Base-by-base conservation (phyloP, 495 filamentous ascomycete species). In the Daldinia decipiens region DNA sequence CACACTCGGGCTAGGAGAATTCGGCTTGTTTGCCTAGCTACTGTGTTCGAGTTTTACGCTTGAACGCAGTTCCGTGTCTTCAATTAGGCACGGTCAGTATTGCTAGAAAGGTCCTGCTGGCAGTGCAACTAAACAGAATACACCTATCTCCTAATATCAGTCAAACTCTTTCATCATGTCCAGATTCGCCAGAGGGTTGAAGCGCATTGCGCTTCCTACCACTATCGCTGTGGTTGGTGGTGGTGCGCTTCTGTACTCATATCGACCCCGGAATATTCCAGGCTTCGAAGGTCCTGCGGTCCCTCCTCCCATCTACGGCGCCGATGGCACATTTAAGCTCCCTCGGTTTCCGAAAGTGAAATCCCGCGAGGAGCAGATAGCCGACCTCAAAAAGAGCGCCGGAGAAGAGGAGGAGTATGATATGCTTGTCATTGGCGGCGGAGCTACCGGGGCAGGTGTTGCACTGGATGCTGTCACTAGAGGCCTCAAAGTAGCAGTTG, bases 391-490 rank as follows among this genome's bases (percentile, higher is more conserved):
- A 74, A 81, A 80, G 76, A 80, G 85, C 62, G 75, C 72, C 21
- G 57, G 53, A 32, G 66, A 76, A 17, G 81, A 82, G 5, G 81
- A 83, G 36, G 82, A 84, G 36, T 98, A 99, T 79, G 95, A 98
- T 79, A 81, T 99, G 59, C 79, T 98, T 52, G 84, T 99, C 36
- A 96, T 98, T 77, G 95, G 95, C 55, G 94, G 88, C 62, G 95
- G 95, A 61, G 95, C 95, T 31, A 99, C 95, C 4, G 95, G 95
- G 6, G 87, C 92, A 34, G 95, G 95, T 43, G 93, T 98, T 74
- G 95, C 95, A 9, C 84, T 99, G 19, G 95, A 99, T 84, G 95
- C 95, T 13, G 95, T 90, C 32, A 97, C 94, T 1, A 85, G 95
- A 79, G 95, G 95, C 5, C 81, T 99, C 73, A 95, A 92, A 81